Evolutionary conservation across 78 protist species (phyloP).

Genomic region (Ministeria vibrans): DNA sequence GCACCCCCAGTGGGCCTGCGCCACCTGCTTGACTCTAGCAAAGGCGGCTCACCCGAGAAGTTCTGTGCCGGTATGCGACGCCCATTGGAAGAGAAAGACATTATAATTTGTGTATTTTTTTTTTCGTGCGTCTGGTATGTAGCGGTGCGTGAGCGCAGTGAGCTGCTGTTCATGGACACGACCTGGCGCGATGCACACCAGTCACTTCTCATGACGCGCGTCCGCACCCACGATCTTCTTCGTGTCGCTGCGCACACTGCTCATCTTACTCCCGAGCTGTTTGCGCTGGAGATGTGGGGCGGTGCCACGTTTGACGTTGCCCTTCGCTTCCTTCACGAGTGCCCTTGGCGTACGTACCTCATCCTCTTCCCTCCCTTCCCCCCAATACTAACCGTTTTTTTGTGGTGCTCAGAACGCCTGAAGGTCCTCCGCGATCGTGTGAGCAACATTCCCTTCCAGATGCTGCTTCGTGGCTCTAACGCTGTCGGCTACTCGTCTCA

Average conservation of each 20-base stretch:
- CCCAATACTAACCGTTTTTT: conserved; percentile 16
- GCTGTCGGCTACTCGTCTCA: conserved; percentile 86
- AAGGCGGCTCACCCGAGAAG: too few relatives aligned
- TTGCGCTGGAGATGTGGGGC: conserved; percentile 73
- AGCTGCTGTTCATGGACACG: conserved; percentile 69
- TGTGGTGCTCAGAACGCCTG: conserved; percentile 76
- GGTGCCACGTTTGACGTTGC: conserved; percentile 91
- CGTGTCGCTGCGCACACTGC: conserved; percentile 49
- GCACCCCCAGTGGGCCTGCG: too few relatives aligned
- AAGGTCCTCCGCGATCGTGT: conserved; percentile 43
- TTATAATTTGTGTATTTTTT: too few relatives aligned
- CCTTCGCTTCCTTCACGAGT: conserved; percentile 72
- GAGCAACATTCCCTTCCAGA: conserved; percentile 73
- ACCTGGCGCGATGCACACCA: conserved; percentile 88
- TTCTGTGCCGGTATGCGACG: too few relatives aligned
- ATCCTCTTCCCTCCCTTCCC: not conserved
- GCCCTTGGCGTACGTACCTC: conserved; percentile 60
- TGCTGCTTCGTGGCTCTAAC: conserved; percentile 66
- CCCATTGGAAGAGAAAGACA: too few relatives aligned
- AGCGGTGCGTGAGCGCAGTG: not conserved
- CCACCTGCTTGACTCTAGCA: too few relatives aligned
- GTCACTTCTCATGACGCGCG: conserved; percentile 77
- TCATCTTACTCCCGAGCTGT: not conserved
- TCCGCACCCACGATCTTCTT: conserved; percentile 65
- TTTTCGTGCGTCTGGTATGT: too few relatives aligned